These are phyloP conservation scores for Hygrophila difformis DNA, from an alignment of 257 asterid genomes.

Conservation along the genomic window DNA sequence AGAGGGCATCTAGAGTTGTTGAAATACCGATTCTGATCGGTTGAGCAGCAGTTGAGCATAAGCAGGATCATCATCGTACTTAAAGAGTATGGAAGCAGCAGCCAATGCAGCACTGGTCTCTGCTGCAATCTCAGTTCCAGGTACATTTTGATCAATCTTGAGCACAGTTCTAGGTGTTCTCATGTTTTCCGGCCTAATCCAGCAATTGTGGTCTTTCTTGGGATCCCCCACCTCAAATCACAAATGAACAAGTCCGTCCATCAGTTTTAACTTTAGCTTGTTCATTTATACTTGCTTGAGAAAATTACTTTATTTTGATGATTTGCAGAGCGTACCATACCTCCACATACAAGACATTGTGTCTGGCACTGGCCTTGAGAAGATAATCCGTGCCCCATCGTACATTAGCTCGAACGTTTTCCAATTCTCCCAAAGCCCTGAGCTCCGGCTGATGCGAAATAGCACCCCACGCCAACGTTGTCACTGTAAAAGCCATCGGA, in stretches of 20 bases:
- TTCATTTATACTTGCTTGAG: too few relatives aligned
- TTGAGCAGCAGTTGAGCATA: conserved; percentile 37
- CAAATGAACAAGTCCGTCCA: conserved; percentile 3
- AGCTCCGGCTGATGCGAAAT: conserved; percentile 33
- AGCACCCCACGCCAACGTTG: conserved; percentile 73
- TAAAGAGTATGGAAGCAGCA: conserved; percentile 52
- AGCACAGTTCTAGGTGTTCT: conserved; percentile 46
- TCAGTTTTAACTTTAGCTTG: conserved; percentile 12
- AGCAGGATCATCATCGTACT: conserved; percentile 20
- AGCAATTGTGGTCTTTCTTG: conserved; percentile 55
- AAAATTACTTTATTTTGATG: too few relatives aligned
- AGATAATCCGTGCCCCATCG: conserved; percentile 75
- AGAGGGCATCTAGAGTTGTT: too few relatives aligned
- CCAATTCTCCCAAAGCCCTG: conserved; percentile 49
- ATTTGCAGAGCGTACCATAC: conserved; percentile 8
- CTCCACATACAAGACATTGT: conserved; percentile 49
- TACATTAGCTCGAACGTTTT: conserved; percentile 35
- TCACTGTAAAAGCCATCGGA: conserved; percentile 79
- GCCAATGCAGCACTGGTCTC: conserved; percentile 80
- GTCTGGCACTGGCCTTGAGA: conserved; percentile 45
- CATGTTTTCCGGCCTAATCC: conserved; percentile 81
- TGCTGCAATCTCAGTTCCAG: conserved; percentile 79
- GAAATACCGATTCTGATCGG: conserved; percentile 33
- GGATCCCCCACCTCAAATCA: conserved; percentile 79
- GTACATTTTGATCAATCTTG: conserved; percentile 39